phyloP scores from a whole-genome alignment of 2,329 filamentous ascomycete species.

The Neofusicoccum parvum region DNA sequence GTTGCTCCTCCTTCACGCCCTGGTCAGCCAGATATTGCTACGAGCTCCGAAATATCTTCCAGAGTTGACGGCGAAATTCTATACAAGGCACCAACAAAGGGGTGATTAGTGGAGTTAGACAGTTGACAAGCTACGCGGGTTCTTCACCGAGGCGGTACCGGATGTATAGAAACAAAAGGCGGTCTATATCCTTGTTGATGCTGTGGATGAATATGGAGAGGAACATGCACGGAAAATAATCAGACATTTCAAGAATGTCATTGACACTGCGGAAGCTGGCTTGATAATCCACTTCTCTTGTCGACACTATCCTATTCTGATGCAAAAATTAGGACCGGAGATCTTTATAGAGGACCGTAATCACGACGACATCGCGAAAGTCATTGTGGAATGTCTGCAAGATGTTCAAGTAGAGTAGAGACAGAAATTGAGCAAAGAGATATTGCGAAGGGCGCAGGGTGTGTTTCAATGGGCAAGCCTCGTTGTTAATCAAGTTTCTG shows the following conservation, averaged over 20 bases:
- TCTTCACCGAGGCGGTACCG: background rate
- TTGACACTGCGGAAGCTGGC: rapidly evolving
- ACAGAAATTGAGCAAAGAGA: rapidly evolving
- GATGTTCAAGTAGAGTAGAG: background rate
- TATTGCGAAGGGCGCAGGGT: background rate
- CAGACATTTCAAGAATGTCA: background rate
- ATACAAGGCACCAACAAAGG: rapidly evolving
- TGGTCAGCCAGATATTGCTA: background rate
- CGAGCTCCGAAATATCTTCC: background rate
- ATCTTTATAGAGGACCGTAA: background rate
- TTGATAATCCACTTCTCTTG: background rate
- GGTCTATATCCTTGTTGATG: background rate
- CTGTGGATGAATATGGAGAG: background rate
- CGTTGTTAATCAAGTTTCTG: background rate
- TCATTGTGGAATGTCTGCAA: background rate
- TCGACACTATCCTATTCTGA: background rate
- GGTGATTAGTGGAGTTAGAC: background rate
- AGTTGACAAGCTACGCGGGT: background rate
- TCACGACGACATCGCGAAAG: background rate
- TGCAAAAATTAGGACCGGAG: background rate
- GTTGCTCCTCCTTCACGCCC: background rate
- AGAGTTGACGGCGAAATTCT: background rate
- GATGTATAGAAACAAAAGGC: background rate
- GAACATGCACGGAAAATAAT: background rate
- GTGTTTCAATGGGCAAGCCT: background rate